phyloP scores from a whole-genome alignment of 2,329 filamentous ascomycete genomes.

The Beauveria varroae region DNA sequence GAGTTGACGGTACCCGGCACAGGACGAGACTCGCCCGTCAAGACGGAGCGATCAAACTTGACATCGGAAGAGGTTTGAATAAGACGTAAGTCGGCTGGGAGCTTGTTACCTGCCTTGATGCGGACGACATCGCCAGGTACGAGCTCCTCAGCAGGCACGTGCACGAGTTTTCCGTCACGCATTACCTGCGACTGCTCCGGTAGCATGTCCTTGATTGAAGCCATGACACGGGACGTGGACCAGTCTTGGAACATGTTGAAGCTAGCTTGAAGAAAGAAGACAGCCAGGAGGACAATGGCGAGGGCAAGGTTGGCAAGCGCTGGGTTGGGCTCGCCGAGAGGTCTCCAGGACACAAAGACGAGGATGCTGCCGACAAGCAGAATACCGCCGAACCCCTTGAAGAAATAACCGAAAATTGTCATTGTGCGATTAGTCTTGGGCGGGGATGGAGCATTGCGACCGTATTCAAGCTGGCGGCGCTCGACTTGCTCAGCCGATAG shows the following conservation, averaged over 20 bases:
- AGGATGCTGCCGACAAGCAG: constrained; percentile 61
- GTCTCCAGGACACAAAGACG: constrained; percentile 71
- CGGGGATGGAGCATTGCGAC: constrained; percentile 58
- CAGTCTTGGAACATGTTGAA: constrained; percentile 70
- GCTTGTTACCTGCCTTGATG: constrained; percentile 64
- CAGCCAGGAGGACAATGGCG: constrained; percentile 62
- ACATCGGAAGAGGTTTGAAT: constrained; percentile 60
- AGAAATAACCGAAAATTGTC: constrained; percentile 62
- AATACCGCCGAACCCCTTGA: constrained; percentile 68
- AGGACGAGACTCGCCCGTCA: constrained; percentile 62
- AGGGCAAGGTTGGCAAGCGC: constrained; percentile 62
- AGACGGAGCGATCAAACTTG: constrained; percentile 64
- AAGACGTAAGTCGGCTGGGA: constrained; percentile 67
- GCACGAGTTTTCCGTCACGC: constrained; percentile 47
- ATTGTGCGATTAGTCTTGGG: constrained; percentile 53
- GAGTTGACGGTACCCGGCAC: constrained; percentile 56
- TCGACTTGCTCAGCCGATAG: constrained; percentile 52
- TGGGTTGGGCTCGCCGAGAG: constrained; percentile 59
- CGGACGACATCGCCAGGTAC: constrained; percentile 65
- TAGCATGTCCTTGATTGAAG: constrained; percentile 73
- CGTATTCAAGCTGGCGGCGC: constrained; percentile 50
- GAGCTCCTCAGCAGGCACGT: constrained; percentile 48
- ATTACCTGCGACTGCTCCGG: constrained; percentile 62
- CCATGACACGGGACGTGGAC: constrained; percentile 70
- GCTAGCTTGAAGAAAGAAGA: constrained; percentile 61